Conservation (phyloP, 768 basidiomycete species). For the Leucosporidium scottii region DNA sequence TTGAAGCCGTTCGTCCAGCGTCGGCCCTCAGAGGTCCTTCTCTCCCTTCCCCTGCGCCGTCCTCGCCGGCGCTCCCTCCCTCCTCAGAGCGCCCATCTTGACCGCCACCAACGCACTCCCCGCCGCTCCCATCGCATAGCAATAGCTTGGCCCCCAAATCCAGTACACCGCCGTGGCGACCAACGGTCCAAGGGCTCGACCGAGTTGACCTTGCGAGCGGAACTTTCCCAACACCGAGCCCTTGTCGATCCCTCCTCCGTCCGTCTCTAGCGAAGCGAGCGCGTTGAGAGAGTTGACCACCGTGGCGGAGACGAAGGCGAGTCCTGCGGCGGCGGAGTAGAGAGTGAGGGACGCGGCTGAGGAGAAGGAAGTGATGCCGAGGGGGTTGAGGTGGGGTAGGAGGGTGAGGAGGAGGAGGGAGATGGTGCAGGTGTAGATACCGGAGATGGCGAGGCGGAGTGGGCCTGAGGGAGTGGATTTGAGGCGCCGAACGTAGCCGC, state of each 20-base stretch:
- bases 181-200: conserved; percentile 83
- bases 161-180: conserved; percentile 52
- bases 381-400: conserved; percentile 53
- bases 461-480: conserved; percentile 64
- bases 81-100: neutral
- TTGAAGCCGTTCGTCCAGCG: too few species aligned
- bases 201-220: conserved; percentile 85
- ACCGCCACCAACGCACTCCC: neutral
- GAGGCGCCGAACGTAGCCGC: conserved; percentile 82
- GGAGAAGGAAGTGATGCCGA: conserved; percentile 63
- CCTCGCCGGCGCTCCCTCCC: neutral
- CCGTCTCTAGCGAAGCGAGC: conserved; percentile 74
- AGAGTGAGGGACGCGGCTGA: conserved; percentile 48
- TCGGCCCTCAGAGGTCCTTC: neutral
- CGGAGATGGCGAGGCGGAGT: conserved; percentile 71
- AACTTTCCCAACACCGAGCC: conserved; percentile 72
- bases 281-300: conserved; percentile 91
- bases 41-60: neutral
- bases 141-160: conserved; percentile 4
- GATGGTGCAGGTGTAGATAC: conserved; percentile 63
- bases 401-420: conserved; percentile 65
- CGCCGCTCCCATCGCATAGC: conserved; percentile 10
- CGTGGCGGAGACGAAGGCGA: conserved; percentile 91
- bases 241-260: conserved; percentile 53
- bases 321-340: conserved; percentile 63